Conservation (phyloP, 306 rosid species). For the Bauhinia variegata region DNA sequence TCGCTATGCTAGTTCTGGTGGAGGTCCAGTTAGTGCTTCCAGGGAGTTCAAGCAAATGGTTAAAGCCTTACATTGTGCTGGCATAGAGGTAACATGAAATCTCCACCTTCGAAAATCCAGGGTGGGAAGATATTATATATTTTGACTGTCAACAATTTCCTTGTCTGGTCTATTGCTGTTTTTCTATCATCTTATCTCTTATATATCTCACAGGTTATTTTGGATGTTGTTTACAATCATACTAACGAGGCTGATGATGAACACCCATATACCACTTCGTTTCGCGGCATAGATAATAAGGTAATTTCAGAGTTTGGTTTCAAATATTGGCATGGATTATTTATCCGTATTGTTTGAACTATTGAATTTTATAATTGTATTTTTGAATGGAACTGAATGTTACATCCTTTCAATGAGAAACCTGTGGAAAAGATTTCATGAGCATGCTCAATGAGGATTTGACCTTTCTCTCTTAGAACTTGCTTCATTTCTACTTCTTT, state of each 20-base stretch:
- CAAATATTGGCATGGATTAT: conserved; percentile 6
- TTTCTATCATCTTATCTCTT: conserved; percentile 25
- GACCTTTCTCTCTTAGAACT: conserved; percentile 21
- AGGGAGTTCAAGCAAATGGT: conserved; percentile 91
- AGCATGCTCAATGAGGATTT: not conserved
- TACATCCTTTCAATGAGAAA: too few relatives aligned
- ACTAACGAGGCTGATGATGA: conserved; percentile 88
- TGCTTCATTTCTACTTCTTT: conserved; percentile 13
- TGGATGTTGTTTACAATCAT: conserved; percentile 98
- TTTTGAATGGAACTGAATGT: too few relatives aligned
- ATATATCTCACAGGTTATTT: conserved; percentile 66
- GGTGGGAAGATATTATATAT: conserved; percentile 19
- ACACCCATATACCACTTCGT: conserved; percentile 80
- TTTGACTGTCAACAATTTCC: conserved; percentile 1
- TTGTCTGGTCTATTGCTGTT: conserved; percentile 17
- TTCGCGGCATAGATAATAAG: conserved; percentile 98
- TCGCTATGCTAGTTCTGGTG: conserved; percentile 96
- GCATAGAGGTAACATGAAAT: conserved; percentile 74
- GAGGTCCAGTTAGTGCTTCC: conserved; percentile 88
- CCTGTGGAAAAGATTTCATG: conserved; percentile 8
- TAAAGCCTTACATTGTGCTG: conserved; percentile 90
- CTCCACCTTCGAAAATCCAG: conserved; percentile 11
- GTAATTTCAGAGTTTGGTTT: conserved; percentile 46
- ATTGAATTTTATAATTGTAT: conserved; percentile 13
- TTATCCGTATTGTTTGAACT: not conserved